Base-by-base conservation (phyloP, 2,329 filamentous ascomycete genomes). In the Hymenoscyphus fructigenus region DNA sequence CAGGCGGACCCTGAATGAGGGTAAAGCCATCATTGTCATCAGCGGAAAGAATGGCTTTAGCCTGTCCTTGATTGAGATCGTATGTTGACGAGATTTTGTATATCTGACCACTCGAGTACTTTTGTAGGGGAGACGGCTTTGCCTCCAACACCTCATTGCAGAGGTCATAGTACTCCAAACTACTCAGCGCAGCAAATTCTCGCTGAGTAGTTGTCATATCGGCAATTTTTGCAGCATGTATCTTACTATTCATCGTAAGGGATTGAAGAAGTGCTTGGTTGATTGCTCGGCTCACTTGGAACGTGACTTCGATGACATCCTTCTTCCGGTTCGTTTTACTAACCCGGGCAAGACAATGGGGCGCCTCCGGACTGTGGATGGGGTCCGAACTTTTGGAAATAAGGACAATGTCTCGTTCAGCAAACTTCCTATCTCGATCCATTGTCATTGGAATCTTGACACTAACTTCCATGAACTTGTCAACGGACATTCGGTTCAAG, bases 11-110 rank as follows among this genome's bases (percentile, higher is more conserved):
- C 79, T 99, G 95, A 71, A 99, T 93, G 66, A 99, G 82, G 2
- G 95, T 98, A 75, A 99, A 99, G 0, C 92, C 96, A 78, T 98
- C 95, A 71, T 99, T 99, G 73, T 96, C 93, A 64, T 93, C 86
- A 14, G 93, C 94, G 61, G 94, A 96, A 68, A 95, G 86, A 67
- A 99, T 92, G 7, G 95, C 95, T 76, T 91, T 91, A 3, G 94
- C 92, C 75, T 99, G 95, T 5, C 93, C 95, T 53, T 83, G 82
- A 75, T 99, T 99, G 64, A 99, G 85, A 26, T 86, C 85, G 79
- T 97, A 98, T 65, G 90, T 93, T 28, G 85, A 81, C 77, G 90
- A 88, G 41, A 92, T 84, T 7, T 85, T 84, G 6, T 85, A 80
- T 6, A 97, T 80, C 66, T 88, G 88, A 67, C 91, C 86, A 4